phyloP scores from a whole-genome alignment of 2,329 filamentous ascomycete genomes.

The Neophaeococcomyces mojaviensis region DNA sequence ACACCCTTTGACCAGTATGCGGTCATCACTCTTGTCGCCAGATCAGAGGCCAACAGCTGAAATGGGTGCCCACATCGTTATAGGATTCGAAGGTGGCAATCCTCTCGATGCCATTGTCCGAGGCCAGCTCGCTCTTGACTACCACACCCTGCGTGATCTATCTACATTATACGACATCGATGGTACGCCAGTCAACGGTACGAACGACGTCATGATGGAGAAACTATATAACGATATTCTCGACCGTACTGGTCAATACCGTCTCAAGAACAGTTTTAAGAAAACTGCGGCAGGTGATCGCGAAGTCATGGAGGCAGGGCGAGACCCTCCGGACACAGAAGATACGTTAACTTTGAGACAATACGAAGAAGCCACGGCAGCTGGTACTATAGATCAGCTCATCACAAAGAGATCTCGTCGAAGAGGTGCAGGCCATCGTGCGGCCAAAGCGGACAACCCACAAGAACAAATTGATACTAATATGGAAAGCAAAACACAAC shows the following conservation, averaged over 20 bases:
- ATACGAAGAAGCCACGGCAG: slow-evolving; percentile 61
- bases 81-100: slow-evolving; percentile 92
- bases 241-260: slow-evolving; percentile 83
- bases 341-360: slow-evolving; percentile 64
- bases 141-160: slow-evolving; percentile 69
- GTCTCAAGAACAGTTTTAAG: slow-evolving; percentile 63
- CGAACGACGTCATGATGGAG: slow-evolving; percentile 75
- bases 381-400: slow-evolving; percentile 43
- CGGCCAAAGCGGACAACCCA: slow-evolving; percentile 50
- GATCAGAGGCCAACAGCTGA: slow-evolving; percentile 71
- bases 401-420: slow-evolving; percentile 37
- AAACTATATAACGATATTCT: slow-evolving; percentile 91
- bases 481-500: slow-evolving; percentile 65
- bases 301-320: slow-evolving; percentile 71
- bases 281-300: slow-evolving; percentile 75
- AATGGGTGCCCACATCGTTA: slow-evolving; percentile 97
- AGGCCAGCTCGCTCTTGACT: slow-evolving; percentile 79
- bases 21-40: slow-evolving; percentile 44
- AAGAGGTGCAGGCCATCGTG: slow-evolving; percentile 37
- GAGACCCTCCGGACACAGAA: slow-evolving; percentile 67
- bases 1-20: slow-evolving; percentile 57
- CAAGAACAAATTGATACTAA: slow-evolving; percentile 59
- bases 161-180: slow-evolving; percentile 79
- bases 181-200: slow-evolving; percentile 60
- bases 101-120: slow-evolving; percentile 85